Percentiles rank a stretch among this genome's conserved stretches.
Conservation (phyloP, 805 yeast genomes). For the Ogataea corticis region DNA sequence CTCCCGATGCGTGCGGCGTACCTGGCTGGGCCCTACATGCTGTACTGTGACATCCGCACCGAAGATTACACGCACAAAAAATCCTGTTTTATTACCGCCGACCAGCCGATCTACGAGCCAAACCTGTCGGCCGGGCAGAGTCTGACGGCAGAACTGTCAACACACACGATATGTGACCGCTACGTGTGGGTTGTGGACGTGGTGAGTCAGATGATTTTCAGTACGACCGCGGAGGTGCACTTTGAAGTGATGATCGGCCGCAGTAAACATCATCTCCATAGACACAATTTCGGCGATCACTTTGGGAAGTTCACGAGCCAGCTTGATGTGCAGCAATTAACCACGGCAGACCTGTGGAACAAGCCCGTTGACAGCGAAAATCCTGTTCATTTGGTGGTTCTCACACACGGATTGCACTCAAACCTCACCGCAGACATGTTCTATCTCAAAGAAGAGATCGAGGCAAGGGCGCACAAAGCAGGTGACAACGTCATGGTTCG, state of each 20-base stretch:
- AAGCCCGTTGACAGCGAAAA: conserved; percentile 50
- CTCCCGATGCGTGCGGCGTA: conserved; percentile 78
- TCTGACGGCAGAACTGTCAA: conserved; percentile 56
- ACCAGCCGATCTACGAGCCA: conserved; percentile 75
- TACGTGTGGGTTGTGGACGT: conserved; percentile 83
- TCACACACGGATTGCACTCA: conserved; percentile 93
- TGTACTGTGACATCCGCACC: conserved; percentile 81
- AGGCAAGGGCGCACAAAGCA: conserved; percentile 40
- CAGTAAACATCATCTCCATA: conserved; percentile 39
- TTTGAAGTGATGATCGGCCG: conserved; percentile 62
- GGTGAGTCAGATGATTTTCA: conserved; percentile 75
- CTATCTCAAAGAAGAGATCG: conserved; percentile 79
- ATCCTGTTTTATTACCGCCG: conserved; percentile 65
- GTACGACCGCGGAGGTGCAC: conserved; percentile 63
- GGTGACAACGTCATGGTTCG: conserved; percentile 73
- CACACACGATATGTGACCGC: conserved; percentile 58
- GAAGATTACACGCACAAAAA: conserved; percentile 57
- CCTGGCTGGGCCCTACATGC: conserved; percentile 82
- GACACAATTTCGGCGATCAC: conserved; percentile 18
- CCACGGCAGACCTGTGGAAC: conserved; percentile 76
- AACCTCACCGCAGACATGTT: conserved; percentile 90
- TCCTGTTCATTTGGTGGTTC: conserved; percentile 79
- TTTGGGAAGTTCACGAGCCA: conserved; percentile 31
- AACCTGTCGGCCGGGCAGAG: conserved; percentile 70
- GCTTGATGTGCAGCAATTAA: conserved; percentile 52